These are phyloP conservation scores for Protomyces macrosporus DNA, from an alignment of 1,139 yeast species.

Conservation along the genomic window DNA sequence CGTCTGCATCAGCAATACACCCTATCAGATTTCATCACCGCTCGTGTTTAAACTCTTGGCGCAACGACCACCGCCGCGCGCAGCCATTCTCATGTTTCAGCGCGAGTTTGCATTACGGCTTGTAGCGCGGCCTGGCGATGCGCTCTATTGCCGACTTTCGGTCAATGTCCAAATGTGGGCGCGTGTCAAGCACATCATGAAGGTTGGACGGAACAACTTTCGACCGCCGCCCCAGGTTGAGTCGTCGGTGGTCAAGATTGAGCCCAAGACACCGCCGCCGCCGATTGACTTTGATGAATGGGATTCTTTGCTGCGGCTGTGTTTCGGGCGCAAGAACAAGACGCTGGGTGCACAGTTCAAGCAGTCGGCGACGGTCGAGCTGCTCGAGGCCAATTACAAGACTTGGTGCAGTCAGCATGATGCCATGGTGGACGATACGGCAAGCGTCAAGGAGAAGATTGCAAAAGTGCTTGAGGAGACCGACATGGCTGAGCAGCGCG, in stretches of 20 bases:
- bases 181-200: slow-evolving; percentile 94
- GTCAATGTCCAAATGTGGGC: slow-evolving; percentile 99
- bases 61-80: slow-evolving; percentile 91
- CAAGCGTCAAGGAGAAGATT: slow-evolving; percentile 51
- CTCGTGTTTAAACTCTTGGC: slow-evolving; percentile 85
- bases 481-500: slow-evolving; percentile 76
- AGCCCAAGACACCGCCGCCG: slow-evolving; percentile 86
- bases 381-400: slow-evolving; percentile 82
- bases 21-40: slow-evolving; percentile 96
- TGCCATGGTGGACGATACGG: slow-evolving; percentile 50
- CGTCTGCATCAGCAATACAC: slow-evolving; percentile 93
- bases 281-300: slow-evolving; percentile 88
- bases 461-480: slow-evolving; percentile 61
- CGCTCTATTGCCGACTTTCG: slow-evolving; percentile 82
- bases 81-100: slow-evolving; percentile 94
- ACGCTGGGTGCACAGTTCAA: slow-evolving; percentile 92
- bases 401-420: slow-evolving; percentile 51
- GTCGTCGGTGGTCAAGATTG: slow-evolving; percentile 89
- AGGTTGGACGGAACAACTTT: slow-evolving; percentile 92
- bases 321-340: slow-evolving; percentile 83
- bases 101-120: slow-evolving; percentile 91
- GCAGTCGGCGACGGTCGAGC: slow-evolving; percentile 71
- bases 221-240: slow-evolving; percentile 99
- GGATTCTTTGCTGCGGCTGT: slow-evolving; percentile 90
- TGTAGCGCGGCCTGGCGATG: slow-evolving; percentile 92